Percentiles rank a stretch among this genome's conserved stretches.
Evolutionary conservation across 805 yeast genomes (phyloP).

Genomic region (Sporopachydermia lactativora): DNA sequence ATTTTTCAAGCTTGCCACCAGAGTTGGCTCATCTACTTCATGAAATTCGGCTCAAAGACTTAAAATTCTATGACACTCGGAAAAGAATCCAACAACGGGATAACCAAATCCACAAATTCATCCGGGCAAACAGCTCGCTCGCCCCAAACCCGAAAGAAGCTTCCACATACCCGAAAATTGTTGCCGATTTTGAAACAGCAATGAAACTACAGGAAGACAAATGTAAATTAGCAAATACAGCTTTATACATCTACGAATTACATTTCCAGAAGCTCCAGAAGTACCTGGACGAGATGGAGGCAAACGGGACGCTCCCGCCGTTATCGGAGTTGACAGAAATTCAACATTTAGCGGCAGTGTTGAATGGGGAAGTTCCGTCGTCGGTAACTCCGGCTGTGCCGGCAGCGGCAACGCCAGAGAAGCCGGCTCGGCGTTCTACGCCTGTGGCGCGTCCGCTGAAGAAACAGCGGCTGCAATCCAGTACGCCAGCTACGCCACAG

Average conservation of each 20-base stretch:
- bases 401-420: not conserved
- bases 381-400: not conserved
- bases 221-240: slow-evolving; percentile 67
- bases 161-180: slow-evolving; percentile 46
- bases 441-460: slow-evolving; percentile 9
- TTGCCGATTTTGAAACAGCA: slow-evolving; percentile 49
- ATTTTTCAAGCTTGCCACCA: slow-evolving; percentile 71
- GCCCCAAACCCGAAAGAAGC: slow-evolving; percentile 74
- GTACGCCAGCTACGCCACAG: slow-evolving; percentile 6
- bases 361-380: not conserved
- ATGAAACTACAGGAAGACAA: slow-evolving; percentile 62
- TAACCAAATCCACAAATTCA: slow-evolving; percentile 67
- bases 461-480: slow-evolving; percentile 10
- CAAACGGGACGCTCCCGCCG: slow-evolving; percentile 66
- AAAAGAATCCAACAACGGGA: slow-evolving; percentile 60
- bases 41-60: slow-evolving; percentile 63
- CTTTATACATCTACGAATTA: slow-evolving; percentile 60
- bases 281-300: slow-evolving; percentile 61
- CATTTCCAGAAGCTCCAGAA: slow-evolving; percentile 62
- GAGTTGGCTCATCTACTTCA: slow-evolving; percentile 71
- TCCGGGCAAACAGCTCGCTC: slow-evolving; percentile 69
- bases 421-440: not conserved
- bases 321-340: slow-evolving; percentile 14
- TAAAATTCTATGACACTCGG: slow-evolving; percentile 47
- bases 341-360: slow-evolving; percentile 6